These are phyloP conservation scores for Colletotrichum sp. DNA, from an alignment of 2,329 filamentous ascomycete species.

Conservation along the genomic window DNA sequence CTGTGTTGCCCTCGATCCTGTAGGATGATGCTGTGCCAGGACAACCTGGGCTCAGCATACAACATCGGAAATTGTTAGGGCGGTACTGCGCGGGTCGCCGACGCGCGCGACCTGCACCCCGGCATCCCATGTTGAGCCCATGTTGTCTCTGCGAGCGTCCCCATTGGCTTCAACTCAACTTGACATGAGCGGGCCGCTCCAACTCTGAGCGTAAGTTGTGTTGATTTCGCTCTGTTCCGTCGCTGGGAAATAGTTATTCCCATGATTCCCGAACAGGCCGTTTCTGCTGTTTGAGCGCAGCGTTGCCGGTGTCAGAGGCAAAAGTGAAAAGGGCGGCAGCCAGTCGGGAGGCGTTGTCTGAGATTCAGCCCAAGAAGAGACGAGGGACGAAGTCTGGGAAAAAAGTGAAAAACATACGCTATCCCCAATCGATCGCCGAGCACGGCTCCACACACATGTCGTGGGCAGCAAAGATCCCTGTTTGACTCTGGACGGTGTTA, in stretches of 20 bases:
- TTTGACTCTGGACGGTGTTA: background rate
- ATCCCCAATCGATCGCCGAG: conserved; percentile 11
- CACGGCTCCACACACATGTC: background rate
- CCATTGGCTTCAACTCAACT: background rate
- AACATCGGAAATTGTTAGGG: background rate
- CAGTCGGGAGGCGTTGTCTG: background rate
- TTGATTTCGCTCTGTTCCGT: background rate
- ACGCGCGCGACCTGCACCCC: background rate
- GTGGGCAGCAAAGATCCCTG: background rate
- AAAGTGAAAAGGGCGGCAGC: conserved; percentile 13
- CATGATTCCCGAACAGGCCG: background rate
- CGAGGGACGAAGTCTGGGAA: conserved; percentile 6
- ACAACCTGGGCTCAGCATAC: background rate
- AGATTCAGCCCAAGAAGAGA: background rate
- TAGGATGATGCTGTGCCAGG: background rate
- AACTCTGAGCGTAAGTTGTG: background rate
- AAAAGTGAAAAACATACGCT: conserved; percentile 14
- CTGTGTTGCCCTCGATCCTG: background rate
- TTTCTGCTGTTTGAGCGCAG: conserved; percentile 3
- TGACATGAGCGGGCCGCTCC: conserved; percentile 9
- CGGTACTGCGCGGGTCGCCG: background rate
- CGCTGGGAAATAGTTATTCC: background rate
- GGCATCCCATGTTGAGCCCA: conserved; percentile 6
- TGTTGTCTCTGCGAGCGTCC: background rate
- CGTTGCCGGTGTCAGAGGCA: background rate